Evolutionary conservation across 768 basidiomycete species (phyloP).

Genomic region (Lentinula lateritia): DNA sequence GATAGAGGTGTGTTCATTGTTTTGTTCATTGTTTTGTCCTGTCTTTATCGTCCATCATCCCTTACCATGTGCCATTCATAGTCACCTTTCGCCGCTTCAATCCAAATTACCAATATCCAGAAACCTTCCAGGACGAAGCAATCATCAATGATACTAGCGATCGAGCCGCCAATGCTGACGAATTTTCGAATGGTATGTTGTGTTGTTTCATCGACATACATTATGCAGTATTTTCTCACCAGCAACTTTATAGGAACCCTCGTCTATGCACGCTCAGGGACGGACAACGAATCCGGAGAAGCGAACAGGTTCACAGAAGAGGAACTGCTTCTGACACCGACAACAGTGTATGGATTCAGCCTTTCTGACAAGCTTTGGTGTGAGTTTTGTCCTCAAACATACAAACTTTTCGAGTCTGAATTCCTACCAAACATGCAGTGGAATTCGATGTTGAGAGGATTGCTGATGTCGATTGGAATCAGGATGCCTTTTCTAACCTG

Average conservation of each 20-base stretch:
- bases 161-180: conserved; percentile 5
- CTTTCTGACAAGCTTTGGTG: conserved; percentile 54
- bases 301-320: conserved; percentile 41
- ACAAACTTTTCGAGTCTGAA: neutral
- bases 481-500: conserved; percentile 52
- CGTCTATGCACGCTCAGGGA: neutral
- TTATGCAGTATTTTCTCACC: neutral
- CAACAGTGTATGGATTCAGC: conserved; percentile 60
- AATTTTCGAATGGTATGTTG: neutral
- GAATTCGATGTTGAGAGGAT: conserved; percentile 58
- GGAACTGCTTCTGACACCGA: conserved; percentile 49
- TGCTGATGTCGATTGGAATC: conserved; percentile 47
- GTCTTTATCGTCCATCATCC: neutral
- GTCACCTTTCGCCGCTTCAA: conserved; percentile 50
- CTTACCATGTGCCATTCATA: conserved; percentile 6
- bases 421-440: conserved; percentile 27
- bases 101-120: conserved; percentile 42
- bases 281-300: neutral
- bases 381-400: conserved; percentile 23
- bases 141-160: neutral
- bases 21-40: conserved; percentile 4
- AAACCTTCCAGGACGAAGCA: neutral
- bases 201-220: neutral
- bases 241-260: neutral
- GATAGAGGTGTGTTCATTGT: conserved; percentile 37